Conservation (phyloP, 805 yeast species). For the Saccharomycopsis fermentans region DNA sequence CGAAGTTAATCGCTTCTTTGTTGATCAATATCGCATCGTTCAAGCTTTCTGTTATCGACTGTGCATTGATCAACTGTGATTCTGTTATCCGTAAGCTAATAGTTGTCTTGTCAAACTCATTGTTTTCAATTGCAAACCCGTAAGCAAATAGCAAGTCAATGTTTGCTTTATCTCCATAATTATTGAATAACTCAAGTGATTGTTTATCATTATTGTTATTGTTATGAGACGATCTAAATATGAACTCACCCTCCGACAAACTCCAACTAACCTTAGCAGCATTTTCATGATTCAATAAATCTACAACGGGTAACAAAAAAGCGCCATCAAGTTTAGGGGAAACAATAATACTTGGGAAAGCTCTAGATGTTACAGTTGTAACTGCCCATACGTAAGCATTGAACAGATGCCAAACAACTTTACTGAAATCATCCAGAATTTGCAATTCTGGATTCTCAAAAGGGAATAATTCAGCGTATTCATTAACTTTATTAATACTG, state of each 20-base stretch:
- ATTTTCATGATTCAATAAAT: constrained; percentile 66
- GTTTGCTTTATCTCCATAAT: constrained; percentile 82
- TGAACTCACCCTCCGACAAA: constrained; percentile 18
- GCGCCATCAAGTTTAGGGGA: constrained; percentile 29
- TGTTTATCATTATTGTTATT: not conserved
- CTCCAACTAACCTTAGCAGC: constrained; percentile 57
- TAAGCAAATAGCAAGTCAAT: constrained; percentile 74
- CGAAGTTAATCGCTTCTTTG: constrained; percentile 29
- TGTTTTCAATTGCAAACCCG: constrained; percentile 58
- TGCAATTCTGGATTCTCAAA: constrained; percentile 34
- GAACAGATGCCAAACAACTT: constrained; percentile 46
- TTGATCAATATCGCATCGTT: constrained; percentile 20
- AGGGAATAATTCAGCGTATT: constrained; percentile 23
- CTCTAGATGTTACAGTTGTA: constrained; percentile 61
- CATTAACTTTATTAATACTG: constrained; percentile 16
- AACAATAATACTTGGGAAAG: constrained; percentile 69
- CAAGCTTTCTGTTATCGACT: constrained; percentile 24
- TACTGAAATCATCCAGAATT: constrained; percentile 27
- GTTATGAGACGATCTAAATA: constrained; percentile 11
- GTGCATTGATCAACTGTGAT: constrained; percentile 24
- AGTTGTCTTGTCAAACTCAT: constrained; percentile 47
- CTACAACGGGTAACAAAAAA: constrained; percentile 70
- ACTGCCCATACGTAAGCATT: constrained; percentile 69
- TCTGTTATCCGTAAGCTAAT: constrained; percentile 46
- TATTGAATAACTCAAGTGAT: constrained; percentile 55